These are phyloP conservation scores for Apiotrichum gamsii DNA, from an alignment of 1,284 basidiomycete genomes.

Conservation along the genomic window DNA sequence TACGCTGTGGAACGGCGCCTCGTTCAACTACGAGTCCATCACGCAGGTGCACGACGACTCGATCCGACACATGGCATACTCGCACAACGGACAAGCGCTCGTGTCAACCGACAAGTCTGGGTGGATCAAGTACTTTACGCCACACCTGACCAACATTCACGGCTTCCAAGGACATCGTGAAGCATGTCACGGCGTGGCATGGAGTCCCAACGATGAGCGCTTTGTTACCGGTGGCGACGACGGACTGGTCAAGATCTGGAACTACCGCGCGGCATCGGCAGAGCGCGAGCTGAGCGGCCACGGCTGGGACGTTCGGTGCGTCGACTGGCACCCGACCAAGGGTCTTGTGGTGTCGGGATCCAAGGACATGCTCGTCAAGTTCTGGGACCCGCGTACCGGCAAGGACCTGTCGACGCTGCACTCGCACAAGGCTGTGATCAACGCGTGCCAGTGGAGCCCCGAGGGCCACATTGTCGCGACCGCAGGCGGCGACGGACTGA, in stretches of 20 bases:
- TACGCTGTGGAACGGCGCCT: conserved; percentile 96
- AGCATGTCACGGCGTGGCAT: conserved; percentile 82
- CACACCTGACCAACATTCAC: conserved; percentile 96
- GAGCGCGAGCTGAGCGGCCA: conserved; percentile 82
- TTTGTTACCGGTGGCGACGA: conserved; percentile 96
- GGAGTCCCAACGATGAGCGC: conserved; percentile 81
- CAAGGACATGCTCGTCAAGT: conserved; percentile 97
- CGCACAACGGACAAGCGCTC: conserved; percentile 82
- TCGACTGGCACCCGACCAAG: conserved; percentile 97
- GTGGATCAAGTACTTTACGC: conserved; percentile 96
- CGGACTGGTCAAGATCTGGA: conserved; percentile 88
- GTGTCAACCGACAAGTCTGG: conserved; percentile 89
- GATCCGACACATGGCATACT: conserved; percentile 83
- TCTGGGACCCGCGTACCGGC: conserved; percentile 93
- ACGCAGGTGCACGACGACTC: conserved; percentile 94
- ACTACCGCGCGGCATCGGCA: conserved; percentile 81
- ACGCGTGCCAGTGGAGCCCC: conserved; percentile 85
- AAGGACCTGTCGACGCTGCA: conserved; percentile 85
- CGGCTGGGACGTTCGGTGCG: conserved; percentile 97
- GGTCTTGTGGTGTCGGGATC: conserved; percentile 88
- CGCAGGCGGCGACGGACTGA: conserved; percentile 85
- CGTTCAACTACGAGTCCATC: conserved; percentile 99
- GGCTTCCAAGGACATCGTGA: conserved; percentile 86
- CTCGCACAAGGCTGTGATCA: conserved; percentile 94
- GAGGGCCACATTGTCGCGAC: conserved; percentile 90